A percentile compares a stretch with the other conserved stretches of the same genome.
These are phyloP conservation scores for Beauveria pseudobassiana DNA, from an alignment of 2,329 filamentous ascomycete genomes.

Conservation along the genomic window DNA sequence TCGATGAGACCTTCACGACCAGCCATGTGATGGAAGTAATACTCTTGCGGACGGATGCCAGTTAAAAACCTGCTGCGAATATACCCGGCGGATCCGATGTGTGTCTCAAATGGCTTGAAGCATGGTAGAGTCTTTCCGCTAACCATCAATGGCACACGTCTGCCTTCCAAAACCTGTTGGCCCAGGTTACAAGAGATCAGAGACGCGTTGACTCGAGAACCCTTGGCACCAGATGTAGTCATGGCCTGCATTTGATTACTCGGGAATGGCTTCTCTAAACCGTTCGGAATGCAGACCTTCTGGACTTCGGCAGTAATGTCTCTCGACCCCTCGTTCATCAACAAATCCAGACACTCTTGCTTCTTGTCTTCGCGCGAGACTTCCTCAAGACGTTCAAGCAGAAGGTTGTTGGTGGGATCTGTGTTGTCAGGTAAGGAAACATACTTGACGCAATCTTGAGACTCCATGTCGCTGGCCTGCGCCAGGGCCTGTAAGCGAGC, in stretches of 20 bases:
- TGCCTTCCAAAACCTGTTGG: conserved; percentile 91
- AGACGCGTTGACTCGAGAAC: conserved; percentile 86
- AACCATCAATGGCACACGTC: conserved; percentile 93
- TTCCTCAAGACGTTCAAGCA: conserved; percentile 74
- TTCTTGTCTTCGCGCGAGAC: conserved; percentile 87
- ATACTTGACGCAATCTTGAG: conserved; percentile 74
- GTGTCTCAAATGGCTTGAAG: conserved; percentile 86
- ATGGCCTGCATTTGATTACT: conserved; percentile 99
- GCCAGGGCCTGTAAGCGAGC: conserved; percentile 61
- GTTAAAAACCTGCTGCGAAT: conserved; percentile 96
- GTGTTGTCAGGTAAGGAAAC: conserved; percentile 69
- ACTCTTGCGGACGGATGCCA: conserved; percentile 92
- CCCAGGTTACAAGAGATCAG: conserved; percentile 96
- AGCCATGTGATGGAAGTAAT: conserved; percentile 99
- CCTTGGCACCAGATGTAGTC: conserved; percentile 95
- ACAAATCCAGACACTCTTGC: conserved; percentile 79
- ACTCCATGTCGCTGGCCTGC: conserved; percentile 61
- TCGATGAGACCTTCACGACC: conserved; percentile 97
- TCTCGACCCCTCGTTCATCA: conserved; percentile 67
- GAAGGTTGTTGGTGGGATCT: conserved; percentile 58
- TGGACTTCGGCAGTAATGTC: conserved; percentile 74
- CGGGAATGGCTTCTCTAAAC: conserved; percentile 85
- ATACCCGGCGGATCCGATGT: conserved; percentile 84
- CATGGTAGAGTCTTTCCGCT: conserved; percentile 94
- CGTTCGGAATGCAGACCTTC: conserved; percentile 67